Evolutionary conservation across 768 basidiomycete genomes (phyloP), one percentile per base, ranked within the genome.

Genomic region (Dentipellis sp.): DNA sequence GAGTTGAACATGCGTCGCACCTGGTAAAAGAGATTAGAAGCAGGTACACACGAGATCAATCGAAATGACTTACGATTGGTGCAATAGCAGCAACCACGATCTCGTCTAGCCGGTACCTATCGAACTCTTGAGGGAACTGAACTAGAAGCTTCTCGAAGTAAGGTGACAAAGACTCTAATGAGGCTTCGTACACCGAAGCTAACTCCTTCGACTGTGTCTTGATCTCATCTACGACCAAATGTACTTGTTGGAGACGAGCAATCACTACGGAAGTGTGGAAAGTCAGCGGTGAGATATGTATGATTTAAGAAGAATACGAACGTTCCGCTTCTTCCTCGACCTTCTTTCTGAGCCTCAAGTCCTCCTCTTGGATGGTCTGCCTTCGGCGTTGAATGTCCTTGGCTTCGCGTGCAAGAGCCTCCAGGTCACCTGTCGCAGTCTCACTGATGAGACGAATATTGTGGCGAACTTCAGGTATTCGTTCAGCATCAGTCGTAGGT

Each of bases 381-480:
- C 89, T 88, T 42, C 87, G 81, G 58, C 90, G 90, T 60, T 87
- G 80, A 2, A 97, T 76, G 3, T 83, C 78, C 61, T 86, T 88
- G 2, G 91, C 97, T 74, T 99, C 97, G 14, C 86, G 81, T 0
- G 93, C 93, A 21, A 98, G 80, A 5, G 90, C 88, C 54, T 92
- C 88, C 11, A 99, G 78, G 58, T 95, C 89, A 16, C 77, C 81
- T 63, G 89, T 90, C 63, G 92, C 86, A 1, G 83, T 77, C 49
- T 93, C 90, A 1, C 82, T 78, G 36, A 99, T 91, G 45, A 97
- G 79, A 4, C 88, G 83, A 23, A 99, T 72, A 68, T 98, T 99
- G 68, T 99, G 94, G 22, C 95, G 82, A n/a, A 99, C 82, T 74
- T 99, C 97, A 0, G 97, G 97, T 59, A 98, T 84, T 54, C 91